These are phyloP conservation scores for Croton setiger DNA, from an alignment of 441 rosid species.

Conservation along the genomic window DNA sequence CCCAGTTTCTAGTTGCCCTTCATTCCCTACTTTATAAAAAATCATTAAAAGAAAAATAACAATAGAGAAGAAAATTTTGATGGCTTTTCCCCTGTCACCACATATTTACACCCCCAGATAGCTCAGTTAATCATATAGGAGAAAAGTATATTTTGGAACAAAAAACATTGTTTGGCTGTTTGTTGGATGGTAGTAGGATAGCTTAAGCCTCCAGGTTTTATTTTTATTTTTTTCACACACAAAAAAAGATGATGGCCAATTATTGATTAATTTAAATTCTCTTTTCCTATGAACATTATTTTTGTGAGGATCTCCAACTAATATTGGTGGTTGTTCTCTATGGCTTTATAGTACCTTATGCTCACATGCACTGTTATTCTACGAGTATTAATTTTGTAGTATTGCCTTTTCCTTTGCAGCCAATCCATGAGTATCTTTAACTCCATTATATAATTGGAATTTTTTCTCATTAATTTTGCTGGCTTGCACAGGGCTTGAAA, in stretches of 20 bases:
- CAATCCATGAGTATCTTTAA: background rate
- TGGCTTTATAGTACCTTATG: background rate
- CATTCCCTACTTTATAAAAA: background rate
- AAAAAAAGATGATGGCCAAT: background rate
- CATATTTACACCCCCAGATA: background rate
- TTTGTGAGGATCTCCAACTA: background rate
- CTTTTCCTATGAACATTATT: background rate
- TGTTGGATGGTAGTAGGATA: too few relatives aligned
- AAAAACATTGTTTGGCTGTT: too few relatives aligned
- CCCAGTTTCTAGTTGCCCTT: background rate
- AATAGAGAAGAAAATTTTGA: background rate
- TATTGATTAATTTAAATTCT: too few relatives aligned
- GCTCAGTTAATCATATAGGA: background rate
- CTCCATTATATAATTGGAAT: background rate
- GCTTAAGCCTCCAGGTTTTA: too few relatives aligned
- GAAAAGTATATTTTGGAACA: background rate
- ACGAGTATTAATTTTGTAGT: background rate
- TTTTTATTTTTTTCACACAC: too few relatives aligned
- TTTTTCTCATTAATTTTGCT: conserved; percentile 8
- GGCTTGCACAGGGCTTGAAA: conserved; percentile 61
- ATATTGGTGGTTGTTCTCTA: background rate
- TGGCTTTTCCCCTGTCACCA: background rate
- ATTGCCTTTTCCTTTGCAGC: background rate
- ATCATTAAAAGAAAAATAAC: background rate
- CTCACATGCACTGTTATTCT: background rate